phyloP scores from a whole-genome alignment of 805 yeast genomes.

The Isabelozyma pseudorhagii region DNA sequence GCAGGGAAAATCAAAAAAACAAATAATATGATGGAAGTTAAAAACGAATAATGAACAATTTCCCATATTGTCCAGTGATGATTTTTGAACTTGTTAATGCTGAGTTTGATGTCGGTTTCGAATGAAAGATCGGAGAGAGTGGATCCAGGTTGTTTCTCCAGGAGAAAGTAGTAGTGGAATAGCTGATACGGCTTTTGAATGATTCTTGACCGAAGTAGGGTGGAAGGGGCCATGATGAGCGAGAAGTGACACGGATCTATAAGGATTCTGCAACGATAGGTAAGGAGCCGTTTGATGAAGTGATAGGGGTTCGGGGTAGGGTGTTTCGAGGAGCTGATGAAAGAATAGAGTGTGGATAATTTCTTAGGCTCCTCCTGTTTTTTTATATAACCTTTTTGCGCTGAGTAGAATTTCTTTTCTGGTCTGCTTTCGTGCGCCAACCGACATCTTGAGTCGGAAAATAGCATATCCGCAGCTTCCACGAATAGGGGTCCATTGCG shows the following conservation, averaged over 20 bases:
- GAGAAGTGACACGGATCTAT: neutral
- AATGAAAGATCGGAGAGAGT: slow-evolving; percentile 50
- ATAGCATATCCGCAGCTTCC: neutral
- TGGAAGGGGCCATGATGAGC: neutral
- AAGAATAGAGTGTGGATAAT: neutral
- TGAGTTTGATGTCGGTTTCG: slow-evolving; percentile 42
- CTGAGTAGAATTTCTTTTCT: neutral
- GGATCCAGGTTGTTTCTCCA: slow-evolving; percentile 49
- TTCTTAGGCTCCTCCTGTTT: neutral
- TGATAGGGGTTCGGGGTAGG: too few relatives aligned
- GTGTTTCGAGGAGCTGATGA: too few relatives aligned
- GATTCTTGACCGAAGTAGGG: slow-evolving; percentile 17
- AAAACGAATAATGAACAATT: slow-evolving; percentile 47
- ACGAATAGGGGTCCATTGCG: neutral
- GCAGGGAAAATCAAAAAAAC: slow-evolving; percentile 61
- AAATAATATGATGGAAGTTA: slow-evolving; percentile 51
- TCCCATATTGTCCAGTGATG: slow-evolving; percentile 48
- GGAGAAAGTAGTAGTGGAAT: slow-evolving; percentile 50
- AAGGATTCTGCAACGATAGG: neutral
- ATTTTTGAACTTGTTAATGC: slow-evolving; percentile 39
- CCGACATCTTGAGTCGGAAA: neutral
- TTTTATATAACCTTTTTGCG: neutral
- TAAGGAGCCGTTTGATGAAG: neutral
- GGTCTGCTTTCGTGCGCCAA: neutral
- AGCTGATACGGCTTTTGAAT: slow-evolving; percentile 39